These are phyloP conservation scores for Trichomonascus vanleenenianus DNA, from an alignment of 805 yeast species.

Conservation along the genomic window DNA sequence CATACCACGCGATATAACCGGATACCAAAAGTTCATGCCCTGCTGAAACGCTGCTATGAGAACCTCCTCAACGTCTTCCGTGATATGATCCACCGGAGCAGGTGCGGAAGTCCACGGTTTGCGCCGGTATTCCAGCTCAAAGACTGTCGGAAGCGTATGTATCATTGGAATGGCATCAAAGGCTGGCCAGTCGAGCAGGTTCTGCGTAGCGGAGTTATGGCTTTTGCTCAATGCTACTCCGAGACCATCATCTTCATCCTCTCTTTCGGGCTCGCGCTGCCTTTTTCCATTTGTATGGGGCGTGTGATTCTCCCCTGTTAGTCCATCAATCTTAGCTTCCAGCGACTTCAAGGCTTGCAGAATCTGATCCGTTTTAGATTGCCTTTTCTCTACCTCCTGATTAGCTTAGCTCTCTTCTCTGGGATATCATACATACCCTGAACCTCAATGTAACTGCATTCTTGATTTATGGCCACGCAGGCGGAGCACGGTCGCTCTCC, in stretches of 20 bases:
- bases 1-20: slow-evolving; percentile 4
- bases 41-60: slow-evolving; percentile 8
- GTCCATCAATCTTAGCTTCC: slow-evolving; percentile 4
- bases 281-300: neutral
- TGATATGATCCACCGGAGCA: neutral
- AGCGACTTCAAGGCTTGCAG: slow-evolving; percentile 2
- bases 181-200: slow-evolving; percentile 4
- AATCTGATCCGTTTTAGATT: slow-evolving; percentile 8
- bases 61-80: neutral
- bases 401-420: neutral
- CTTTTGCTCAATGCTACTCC: slow-evolving; percentile 2
- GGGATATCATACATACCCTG: slow-evolving; percentile 1
- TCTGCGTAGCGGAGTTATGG: slow-evolving; percentile 9
- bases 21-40: slow-evolving; percentile 12
- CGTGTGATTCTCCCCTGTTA: neutral
- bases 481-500: slow-evolving; percentile 7
- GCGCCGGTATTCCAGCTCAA: slow-evolving; percentile 7
- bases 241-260: neutral
- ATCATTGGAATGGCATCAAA: slow-evolving; percentile 5
- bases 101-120: neutral
- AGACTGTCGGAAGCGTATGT: slow-evolving; percentile 4
- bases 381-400: slow-evolving; percentile 2
- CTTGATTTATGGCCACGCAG: slow-evolving; percentile 5
- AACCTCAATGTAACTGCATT: slow-evolving; percentile 6
- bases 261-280: neutral